A percentile compares a stretch with the other conserved stretches of the same genome.
These are phyloP conservation scores for Salix koriyanagi DNA, from an alignment of 345 rosid species.

Conservation along the genomic window DNA sequence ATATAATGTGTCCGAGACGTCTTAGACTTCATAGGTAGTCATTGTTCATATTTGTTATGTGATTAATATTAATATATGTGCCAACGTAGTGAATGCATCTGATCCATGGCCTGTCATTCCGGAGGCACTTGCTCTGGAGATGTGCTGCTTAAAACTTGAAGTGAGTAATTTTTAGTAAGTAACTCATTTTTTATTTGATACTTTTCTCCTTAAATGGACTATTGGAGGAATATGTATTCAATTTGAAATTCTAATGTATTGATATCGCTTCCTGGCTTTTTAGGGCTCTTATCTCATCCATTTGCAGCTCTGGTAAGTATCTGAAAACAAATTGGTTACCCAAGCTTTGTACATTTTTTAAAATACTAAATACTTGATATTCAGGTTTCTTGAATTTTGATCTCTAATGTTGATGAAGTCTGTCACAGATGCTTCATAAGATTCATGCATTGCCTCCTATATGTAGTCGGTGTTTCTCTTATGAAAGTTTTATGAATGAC, in stretches of 20 bases:
- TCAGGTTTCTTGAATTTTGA: not conserved
- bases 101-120: slow-evolving; percentile 49
- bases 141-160: slow-evolving; percentile 33
- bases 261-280: slow-evolving; percentile 16
- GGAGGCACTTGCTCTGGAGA: slow-evolving; percentile 52
- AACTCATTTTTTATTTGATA: not conserved
- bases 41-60: not conserved
- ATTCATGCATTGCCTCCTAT: not conserved
- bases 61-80: slow-evolving; percentile 9
- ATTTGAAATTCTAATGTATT: slow-evolving; percentile 10
- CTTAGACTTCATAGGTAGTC: not conserved
- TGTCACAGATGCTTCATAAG: not conserved
- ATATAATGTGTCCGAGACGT: not conserved
- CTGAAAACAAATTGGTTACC: not conserved
- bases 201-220: not conserved
- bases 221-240: not conserved
- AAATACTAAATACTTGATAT: not conserved
- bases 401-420: not conserved
- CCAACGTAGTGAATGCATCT: slow-evolving; percentile 54
- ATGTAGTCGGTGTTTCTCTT: too few species aligned
- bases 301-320: slow-evolving; percentile 43
- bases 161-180: slow-evolving; percentile 38
- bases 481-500: not conserved
- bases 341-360: not conserved
- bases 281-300: slow-evolving; percentile 33